These are phyloP conservation scores for Saccharomyces pastorianus DNA, from an alignment of 1,139 yeast genomes.

Conservation along the genomic window DNA sequence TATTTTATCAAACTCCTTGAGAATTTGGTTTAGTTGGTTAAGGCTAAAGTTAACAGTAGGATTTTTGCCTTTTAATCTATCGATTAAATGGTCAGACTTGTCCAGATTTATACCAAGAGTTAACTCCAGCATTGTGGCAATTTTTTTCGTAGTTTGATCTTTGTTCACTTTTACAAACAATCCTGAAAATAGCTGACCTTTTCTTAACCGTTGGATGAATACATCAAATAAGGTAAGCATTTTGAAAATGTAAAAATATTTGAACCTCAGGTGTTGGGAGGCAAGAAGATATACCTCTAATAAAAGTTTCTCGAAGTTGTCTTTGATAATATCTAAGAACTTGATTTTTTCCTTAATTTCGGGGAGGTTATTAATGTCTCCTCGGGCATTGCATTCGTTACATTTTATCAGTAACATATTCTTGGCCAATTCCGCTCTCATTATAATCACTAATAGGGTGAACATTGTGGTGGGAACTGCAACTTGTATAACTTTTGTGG, in stretches of 20 bases:
- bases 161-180: conserved; percentile 8
- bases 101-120: conserved; percentile 11
- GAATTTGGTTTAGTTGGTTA: neutral
- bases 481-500: conserved; percentile 22
- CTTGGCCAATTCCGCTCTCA: conserved; percentile 20
- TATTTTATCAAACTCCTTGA: neutral
- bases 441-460: conserved; percentile 17
- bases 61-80: conserved; percentile 5
- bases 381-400: conserved; percentile 2
- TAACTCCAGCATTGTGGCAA: conserved; percentile 6
- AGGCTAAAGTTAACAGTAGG: neutral
- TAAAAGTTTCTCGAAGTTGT: conserved; percentile 17
- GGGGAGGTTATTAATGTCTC: conserved; percentile 1
- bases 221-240: conserved; percentile 27
- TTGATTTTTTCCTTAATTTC: conserved; percentile 15
- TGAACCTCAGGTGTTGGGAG: conserved; percentile 23
- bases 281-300: conserved; percentile 19
- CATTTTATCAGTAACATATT: conserved; percentile 8
- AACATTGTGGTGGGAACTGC: conserved; percentile 20
- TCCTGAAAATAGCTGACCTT: conserved; percentile 16
- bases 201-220: conserved; percentile 20
- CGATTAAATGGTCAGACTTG: conserved; percentile 5
- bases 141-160: conserved; percentile 5
- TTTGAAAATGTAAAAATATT: conserved; percentile 29
- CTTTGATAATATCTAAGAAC: conserved; percentile 14